Conservation (phyloP, 1,284 basidiomycete genomes). For the Schizopora paradoxa region DNA sequence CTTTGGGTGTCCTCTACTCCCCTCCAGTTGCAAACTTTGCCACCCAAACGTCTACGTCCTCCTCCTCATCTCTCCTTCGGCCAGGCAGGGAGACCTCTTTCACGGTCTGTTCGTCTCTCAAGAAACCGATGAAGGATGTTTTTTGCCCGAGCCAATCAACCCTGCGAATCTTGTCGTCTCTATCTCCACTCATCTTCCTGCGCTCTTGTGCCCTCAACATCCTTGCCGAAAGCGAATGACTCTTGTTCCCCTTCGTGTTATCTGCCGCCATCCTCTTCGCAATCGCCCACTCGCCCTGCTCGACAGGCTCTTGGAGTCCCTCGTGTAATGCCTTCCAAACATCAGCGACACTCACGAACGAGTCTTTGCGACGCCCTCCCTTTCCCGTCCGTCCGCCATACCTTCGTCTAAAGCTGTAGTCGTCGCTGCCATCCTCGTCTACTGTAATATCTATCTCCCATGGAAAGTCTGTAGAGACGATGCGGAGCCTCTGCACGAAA, state of each 20-base stretch:
- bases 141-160: conserved; percentile 6
- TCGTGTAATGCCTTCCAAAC: conserved; percentile 4
- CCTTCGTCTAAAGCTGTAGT: not conserved
- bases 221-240: too few species aligned
- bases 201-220: not conserved
- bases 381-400: too few species aligned
- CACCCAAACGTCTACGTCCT: too few species aligned
- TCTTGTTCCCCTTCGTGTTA: not conserved
- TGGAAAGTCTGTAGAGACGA: conserved; percentile 53
- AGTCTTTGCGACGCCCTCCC: too few species aligned
- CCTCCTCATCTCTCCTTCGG: too few species aligned
- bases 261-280: not conserved
- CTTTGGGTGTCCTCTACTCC: too few species aligned
- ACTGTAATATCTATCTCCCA: conserved; percentile 50
- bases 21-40: too few species aligned
- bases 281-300: conserved; percentile 1
- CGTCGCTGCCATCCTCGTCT: not conserved
- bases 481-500: conserved; percentile 34
- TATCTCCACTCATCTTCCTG: not conserved
- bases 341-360: conserved; percentile 1
- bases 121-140: conserved; percentile 5
- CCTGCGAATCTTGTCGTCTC: too few species aligned
- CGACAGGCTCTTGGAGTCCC: not conserved
- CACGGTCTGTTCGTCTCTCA: not conserved
- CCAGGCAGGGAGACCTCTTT: too few species aligned